Evolutionary conservation across 2,329 filamentous ascomycete species (phyloP).

Genomic region (Knufia fluminis): DNA sequence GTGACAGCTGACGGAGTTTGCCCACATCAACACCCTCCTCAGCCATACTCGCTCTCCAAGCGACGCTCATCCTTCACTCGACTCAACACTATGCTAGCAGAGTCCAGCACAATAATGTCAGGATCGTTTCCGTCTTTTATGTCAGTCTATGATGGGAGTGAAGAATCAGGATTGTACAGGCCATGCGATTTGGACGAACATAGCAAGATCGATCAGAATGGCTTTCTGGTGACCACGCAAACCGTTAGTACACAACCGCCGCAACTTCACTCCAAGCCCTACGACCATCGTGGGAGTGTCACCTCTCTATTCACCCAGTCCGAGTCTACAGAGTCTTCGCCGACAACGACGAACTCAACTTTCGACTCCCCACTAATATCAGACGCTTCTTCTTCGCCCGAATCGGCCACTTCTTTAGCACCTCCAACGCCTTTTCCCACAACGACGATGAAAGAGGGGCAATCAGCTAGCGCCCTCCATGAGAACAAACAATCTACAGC

Average conservation of each 20-base stretch:
- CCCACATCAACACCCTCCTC: neutral
- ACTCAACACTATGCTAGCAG: conserved; percentile 20
- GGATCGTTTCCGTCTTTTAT: conserved; percentile 22
- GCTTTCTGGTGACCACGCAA: conserved; percentile 6
- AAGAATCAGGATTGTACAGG: conserved; percentile 3
- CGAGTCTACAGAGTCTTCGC: conserved; percentile 86
- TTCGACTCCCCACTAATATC: conserved; percentile 85
- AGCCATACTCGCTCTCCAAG: conserved; percentile 11
- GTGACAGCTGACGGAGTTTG: neutral
- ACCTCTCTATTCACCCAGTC: conserved; percentile 55
- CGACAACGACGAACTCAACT: conserved; percentile 86
- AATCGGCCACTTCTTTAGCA: conserved; percentile 70
- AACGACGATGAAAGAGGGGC: conserved; percentile 10
- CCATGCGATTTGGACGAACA: conserved; percentile 1
- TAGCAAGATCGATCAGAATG: conserved; percentile 5
- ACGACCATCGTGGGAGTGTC: conserved; percentile 34
- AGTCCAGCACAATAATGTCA: conserved; percentile 20
- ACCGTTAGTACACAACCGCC: neutral
- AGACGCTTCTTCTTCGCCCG: conserved; percentile 85
- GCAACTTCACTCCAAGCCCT: conserved; percentile 5
- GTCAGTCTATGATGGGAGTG: conserved; percentile 18
- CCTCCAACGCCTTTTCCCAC: conserved; percentile 41
- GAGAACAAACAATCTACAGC: conserved; percentile 16
- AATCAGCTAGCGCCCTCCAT: conserved; percentile 23
- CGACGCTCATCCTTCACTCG: conserved; percentile 15